Percentiles rank a stretch among this genome's conserved stretches.
phyloP scores from a whole-genome alignment of 2,329 filamentous ascomycete genomes.

The Arthrinium puccinioides region DNA sequence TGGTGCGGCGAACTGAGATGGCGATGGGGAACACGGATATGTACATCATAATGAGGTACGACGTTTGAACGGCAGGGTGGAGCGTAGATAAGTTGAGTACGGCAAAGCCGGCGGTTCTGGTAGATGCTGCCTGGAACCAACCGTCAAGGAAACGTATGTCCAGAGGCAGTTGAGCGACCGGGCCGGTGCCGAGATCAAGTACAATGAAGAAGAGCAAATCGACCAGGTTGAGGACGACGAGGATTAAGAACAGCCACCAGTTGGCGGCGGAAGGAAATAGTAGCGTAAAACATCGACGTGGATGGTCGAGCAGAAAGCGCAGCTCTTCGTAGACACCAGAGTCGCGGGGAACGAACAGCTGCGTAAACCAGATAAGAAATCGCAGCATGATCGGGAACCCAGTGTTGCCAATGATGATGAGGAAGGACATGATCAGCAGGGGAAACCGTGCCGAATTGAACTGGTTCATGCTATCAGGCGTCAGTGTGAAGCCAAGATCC shows the following conservation, averaged over 20 bases:
- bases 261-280: conserved; percentile 85
- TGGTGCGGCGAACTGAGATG: conserved; percentile 87
- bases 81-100: conserved; percentile 70
- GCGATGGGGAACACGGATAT: conserved; percentile 96
- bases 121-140: conserved; percentile 84
- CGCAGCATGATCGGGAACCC: conserved; percentile 93
- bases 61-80: conserved; percentile 87
- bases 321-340: conserved; percentile 84
- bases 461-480: conserved; percentile 86
- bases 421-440: conserved; percentile 70
- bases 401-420: conserved; percentile 93
- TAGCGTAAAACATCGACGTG: conserved; percentile 90
- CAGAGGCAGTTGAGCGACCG: conserved; percentile 60
- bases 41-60: conserved; percentile 99
- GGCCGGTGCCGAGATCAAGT: conserved; percentile 71
- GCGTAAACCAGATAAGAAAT: conserved; percentile 80
- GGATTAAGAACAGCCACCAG: conserved; percentile 90
- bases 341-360: conserved; percentile 55
- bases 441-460: conserved; percentile 73
- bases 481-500: conserved; percentile 89
- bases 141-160: conserved; percentile 77
- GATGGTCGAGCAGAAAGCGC: conserved; percentile 85
- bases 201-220: conserved; percentile 90
- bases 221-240: conserved; percentile 73
- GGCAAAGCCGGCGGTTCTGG: conserved; percentile 83